phyloP scores from a whole-genome alignment of 805 yeast genomes.

The Sungouiozyma ichnusensis region DNA sequence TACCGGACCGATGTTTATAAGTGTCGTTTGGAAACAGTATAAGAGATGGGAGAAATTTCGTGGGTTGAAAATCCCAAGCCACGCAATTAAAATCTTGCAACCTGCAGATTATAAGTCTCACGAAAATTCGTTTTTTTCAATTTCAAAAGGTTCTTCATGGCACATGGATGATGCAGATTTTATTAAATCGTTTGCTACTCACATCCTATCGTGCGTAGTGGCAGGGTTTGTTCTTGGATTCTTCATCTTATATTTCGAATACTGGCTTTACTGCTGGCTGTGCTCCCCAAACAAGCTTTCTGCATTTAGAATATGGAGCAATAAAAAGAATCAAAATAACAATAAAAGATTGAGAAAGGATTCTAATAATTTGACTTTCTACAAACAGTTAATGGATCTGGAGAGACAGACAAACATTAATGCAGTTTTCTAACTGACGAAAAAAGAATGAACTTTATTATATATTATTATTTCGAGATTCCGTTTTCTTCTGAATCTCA shows the following conservation, averaged over 20 bases:
- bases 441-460: neutral
- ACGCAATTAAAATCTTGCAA: conserved; percentile 55
- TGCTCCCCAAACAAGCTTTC: conserved; percentile 9
- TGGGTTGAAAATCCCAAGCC: conserved; percentile 38
- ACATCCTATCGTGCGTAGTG: conserved; percentile 59
- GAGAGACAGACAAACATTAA: neutral
- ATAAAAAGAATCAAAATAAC: neutral
- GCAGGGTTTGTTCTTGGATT: conserved; percentile 56
- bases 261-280: conserved; percentile 35
- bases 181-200: conserved; percentile 62
- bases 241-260: conserved; percentile 37
- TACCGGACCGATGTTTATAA: conserved; percentile 82
- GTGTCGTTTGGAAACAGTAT: conserved; percentile 81
- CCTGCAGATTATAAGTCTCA: conserved; percentile 64
- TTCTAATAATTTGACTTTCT: conserved; percentile 3
- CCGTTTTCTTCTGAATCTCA: neutral
- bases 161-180: conserved; percentile 79
- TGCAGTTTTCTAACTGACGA: neutral
- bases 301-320: neutral
- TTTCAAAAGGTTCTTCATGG: conserved; percentile 84
- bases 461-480: neutral
- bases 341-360: conserved; percentile 6
- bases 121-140: conserved; percentile 55
- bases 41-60: conserved; percentile 58
- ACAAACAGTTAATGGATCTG: neutral